Evolutionary conservation across 306 rosid genomes (phyloP), one percentile per base, ranked within the genome.

Genomic region (Coriaria nepalensis): DNA sequence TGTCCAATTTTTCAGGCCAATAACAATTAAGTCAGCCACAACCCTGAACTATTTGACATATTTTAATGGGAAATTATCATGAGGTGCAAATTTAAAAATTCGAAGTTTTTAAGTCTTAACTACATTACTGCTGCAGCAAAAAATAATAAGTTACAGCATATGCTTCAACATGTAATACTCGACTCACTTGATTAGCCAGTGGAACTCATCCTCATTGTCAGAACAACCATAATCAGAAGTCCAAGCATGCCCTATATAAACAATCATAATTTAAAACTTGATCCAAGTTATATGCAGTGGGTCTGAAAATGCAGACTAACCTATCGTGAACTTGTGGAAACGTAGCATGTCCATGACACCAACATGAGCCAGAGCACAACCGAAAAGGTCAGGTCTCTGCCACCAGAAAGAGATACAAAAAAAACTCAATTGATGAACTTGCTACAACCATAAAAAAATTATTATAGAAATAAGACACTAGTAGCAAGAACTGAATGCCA

Each of bases 281-380:
- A 56, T n/a, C 39, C 9, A 32, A 29, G 10, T 29, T 36, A 46
- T 12, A 36, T 7, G 15, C 49, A 64, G 35, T 33, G 32, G 38
- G 40, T 10, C 40, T 33, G 51, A 13, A 40, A 53, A 62, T 35
- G 44, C n/a, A 57, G 50, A 65, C 79, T 43, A 53, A 85, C 98
- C 98, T 58, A 90, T 81, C 33, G 95, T 90, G 45, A 90, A 90
- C 71, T 90, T 85, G 67, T 85, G 95, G 77, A 88, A 88, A 35
- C 93, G 83, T 56, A 88, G 72, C 97, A 88, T 84, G 70, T 88
- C 97, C 97, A 88, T 88, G 29, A 88, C 97, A 50, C 97, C 95
- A 66, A 90, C 95, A 73, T 77, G 95, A 74, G 97, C 95, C 60
- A 88, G 68, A 6, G 93, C 97, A 57, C 97, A 88, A 37, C 95